These are phyloP conservation scores for Sphagnum magellanicum DNA, from an alignment of 228 moss, liverwort and hornwort species.

Conservation along the genomic window DNA sequence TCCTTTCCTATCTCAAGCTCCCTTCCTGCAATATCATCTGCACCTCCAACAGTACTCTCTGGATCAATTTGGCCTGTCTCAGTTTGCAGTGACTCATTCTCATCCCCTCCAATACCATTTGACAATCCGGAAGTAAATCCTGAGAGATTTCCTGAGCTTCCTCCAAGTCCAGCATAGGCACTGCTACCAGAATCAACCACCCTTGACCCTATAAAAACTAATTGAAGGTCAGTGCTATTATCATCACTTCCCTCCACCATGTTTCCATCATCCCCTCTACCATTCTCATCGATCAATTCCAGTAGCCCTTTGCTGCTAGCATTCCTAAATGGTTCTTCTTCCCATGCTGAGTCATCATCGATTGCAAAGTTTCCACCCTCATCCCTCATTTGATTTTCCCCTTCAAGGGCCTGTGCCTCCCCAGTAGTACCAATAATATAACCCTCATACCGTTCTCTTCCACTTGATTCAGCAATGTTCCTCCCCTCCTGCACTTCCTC, in stretches of 20 bases:
- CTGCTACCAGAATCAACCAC: slow-evolving; percentile 30
- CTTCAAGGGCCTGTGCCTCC: slow-evolving; percentile 87
- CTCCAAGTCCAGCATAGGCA: slow-evolving; percentile 18
- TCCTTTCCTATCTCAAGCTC: slow-evolving; percentile 55
- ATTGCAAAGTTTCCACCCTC: slow-evolving; percentile 83
- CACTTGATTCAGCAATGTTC: slow-evolving; percentile 88
- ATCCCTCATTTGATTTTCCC: slow-evolving; percentile 76
- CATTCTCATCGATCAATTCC: slow-evolving; percentile 44
- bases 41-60: slow-evolving; percentile 14
- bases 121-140: slow-evolving; percentile 23
- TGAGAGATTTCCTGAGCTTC: slow-evolving; percentile 21
- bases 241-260: slow-evolving; percentile 33
- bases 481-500: slow-evolving; percentile 64
- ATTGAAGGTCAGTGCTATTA: slow-evolving; percentile 43
- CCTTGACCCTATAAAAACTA: slow-evolving; percentile 27
- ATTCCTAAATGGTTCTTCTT: slow-evolving; percentile 62
- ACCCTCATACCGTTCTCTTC: slow-evolving; percentile 67
- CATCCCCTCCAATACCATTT: slow-evolving; percentile 4
- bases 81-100: not conserved
- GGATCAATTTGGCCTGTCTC: slow-evolving; percentile 21
- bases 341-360: slow-evolving; percentile 81
- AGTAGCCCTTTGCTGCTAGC: slow-evolving; percentile 33
- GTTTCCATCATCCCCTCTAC: slow-evolving; percentile 32
- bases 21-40: slow-evolving; percentile 30
- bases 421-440: slow-evolving; percentile 36